Evolutionary conservation across 129 eudicot genomes (phyloP).

Genomic region (Pittosporum tobira): DNA sequence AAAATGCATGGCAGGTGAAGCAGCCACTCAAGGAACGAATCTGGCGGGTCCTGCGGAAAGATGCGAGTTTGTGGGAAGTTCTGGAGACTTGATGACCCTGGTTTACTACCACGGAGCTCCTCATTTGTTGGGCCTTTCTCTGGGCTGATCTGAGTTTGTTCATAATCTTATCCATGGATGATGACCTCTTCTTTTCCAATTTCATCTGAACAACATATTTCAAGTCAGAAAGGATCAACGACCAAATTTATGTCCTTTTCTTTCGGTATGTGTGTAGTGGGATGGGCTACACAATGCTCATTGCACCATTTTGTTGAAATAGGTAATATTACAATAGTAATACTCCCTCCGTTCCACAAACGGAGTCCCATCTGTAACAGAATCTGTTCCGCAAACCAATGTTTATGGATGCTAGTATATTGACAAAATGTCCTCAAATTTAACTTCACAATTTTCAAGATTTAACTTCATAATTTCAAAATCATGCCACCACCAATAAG

Average conservation of each 20-base stretch:
- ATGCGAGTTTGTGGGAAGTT: constrained; percentile 38
- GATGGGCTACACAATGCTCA: neutral
- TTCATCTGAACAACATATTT: constrained; percentile 55
- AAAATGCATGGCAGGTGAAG: constrained; percentile 79
- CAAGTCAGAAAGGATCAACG: constrained; percentile 16
- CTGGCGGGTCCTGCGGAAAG: constrained; percentile 46
- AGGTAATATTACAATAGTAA: neutral
- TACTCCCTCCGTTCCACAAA: too few species aligned
- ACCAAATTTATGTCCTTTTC: neutral
- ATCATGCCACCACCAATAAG: too few species aligned
- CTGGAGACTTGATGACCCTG: constrained; percentile 35
- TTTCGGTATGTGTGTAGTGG: neutral
- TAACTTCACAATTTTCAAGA: too few species aligned
- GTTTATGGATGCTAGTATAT: too few species aligned
- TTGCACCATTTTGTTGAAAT: neutral
- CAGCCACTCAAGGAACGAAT: constrained; percentile 71
- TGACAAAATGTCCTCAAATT: too few species aligned
- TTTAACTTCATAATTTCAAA: too few species aligned
- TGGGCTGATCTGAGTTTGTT: constrained; percentile 70
- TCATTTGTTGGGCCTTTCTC: constrained; percentile 86
- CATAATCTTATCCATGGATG: constrained; percentile 86
- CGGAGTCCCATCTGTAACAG: too few species aligned
- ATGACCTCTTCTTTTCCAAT: constrained; percentile 82
- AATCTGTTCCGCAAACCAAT: too few species aligned
- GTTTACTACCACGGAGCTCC: constrained; percentile 40